Evolutionary conservation across 768 basidiomycete species (phyloP).

Genomic region (Lactarius sanguifluus): DNA sequence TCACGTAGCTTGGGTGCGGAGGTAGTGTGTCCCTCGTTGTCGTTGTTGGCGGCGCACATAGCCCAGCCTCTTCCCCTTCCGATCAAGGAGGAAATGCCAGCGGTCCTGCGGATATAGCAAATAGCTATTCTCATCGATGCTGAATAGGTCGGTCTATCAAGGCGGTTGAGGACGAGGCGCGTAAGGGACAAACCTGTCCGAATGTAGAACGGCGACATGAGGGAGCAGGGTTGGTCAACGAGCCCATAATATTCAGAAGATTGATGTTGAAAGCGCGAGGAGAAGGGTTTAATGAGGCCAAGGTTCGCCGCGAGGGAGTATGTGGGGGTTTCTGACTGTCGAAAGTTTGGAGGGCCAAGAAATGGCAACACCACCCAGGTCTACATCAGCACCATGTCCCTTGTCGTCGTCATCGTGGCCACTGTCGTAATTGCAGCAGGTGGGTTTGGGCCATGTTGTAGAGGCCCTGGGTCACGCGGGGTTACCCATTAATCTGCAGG

Average conservation of each 20-base stretch:
- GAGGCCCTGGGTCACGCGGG: too few species aligned
- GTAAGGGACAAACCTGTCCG: constrained; percentile 40
- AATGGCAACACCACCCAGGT: too few species aligned
- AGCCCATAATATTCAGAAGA: constrained; percentile 65
- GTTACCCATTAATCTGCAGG: too few species aligned
- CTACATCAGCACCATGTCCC: too few species aligned
- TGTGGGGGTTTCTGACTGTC: constrained; percentile 28
- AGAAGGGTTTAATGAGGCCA: constrained; percentile 53
- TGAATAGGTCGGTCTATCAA: constrained; percentile 54
- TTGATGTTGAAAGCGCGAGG: constrained; percentile 55
- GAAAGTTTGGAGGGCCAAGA: too few species aligned
- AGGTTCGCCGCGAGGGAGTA: constrained; percentile 38
- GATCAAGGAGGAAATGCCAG: constrained; percentile 56
- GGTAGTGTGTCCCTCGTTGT: too few species aligned
- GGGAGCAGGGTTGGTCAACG: constrained; percentile 68
- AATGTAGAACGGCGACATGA: constrained; percentile 44
- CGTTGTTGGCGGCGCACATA: too few species aligned
- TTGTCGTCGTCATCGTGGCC: too few species aligned
- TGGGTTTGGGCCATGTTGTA: too few species aligned
- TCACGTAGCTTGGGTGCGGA: too few species aligned
- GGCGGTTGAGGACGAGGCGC: constrained; percentile 31
- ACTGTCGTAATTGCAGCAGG: too few species aligned
- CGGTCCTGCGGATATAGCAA: constrained; percentile 43
- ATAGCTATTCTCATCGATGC: constrained; percentile 72
- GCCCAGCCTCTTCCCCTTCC: constrained; percentile 71